Base-by-base conservation (phyloP, 2,329 filamentous ascomycete species). In the Exophiala spinifera region DNA sequence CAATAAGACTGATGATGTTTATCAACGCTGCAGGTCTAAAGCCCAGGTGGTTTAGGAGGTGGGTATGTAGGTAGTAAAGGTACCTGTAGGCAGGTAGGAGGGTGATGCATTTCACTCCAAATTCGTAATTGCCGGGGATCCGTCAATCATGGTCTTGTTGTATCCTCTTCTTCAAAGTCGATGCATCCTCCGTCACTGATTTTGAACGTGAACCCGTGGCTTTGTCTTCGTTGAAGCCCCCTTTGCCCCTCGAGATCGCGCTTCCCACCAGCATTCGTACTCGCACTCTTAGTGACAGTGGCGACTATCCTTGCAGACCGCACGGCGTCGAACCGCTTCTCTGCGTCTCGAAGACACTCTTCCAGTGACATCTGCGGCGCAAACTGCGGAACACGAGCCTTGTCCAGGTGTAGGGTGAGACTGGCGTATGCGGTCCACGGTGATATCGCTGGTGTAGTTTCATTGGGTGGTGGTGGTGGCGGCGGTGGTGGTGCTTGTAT, bases 341-440 rank as follows among this genome's bases (percentile, higher is more conserved):
- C 49, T 3, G 70, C 70, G 53, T 74, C 69, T 0, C 61, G 61
- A 43, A 66, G 60, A 1, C 69, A 70, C 50, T 72, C 68, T 1
- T 66, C 58, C 1, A 67, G 42, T 4, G 64, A 65, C 63, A 70
- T 67, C 14, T 56, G 54, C n/a, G 66, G 64, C 19, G 66, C 63
- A 56, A 75, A 75, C 20, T 65, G 65, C 6, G 69, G 64, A 10
- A 74, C 68, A 3, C 55, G 43, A 31, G 70, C 65, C 4, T 70
- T 65, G 40, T 69, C 65, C 11, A 73, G 65, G n/a, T 70, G 63
- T 3, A 75, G 55, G 13, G 71, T 66, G 37, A 75, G 49, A 1
- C 64, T 66, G 1, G 74, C 66, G 37, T 74, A 73, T 0, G 59
- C 57, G 1, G 67, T 68, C 73, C 72, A 75, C 0, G 72, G 70